Conservation (phyloP, 345 rosid genomes). For the Heritiera fomes region DNA sequence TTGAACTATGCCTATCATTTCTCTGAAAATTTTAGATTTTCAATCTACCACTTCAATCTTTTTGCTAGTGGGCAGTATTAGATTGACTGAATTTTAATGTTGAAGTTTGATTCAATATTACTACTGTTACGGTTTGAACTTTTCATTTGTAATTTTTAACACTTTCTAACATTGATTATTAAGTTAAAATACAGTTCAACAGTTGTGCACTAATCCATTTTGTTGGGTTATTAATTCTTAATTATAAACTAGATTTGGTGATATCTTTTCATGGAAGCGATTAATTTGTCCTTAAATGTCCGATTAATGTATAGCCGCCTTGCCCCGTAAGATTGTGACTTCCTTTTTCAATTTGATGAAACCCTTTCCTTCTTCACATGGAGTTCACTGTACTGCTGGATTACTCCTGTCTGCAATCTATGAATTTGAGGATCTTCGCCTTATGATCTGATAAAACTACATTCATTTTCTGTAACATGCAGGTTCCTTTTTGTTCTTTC, state of each 20-base stretch:
- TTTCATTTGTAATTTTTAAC: not conserved
- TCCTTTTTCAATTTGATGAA: not conserved
- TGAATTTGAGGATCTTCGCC: not conserved
- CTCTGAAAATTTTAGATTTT: not conserved
- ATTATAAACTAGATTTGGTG: constrained; percentile 5
- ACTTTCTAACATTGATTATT: not conserved
- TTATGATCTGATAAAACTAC: not conserved
- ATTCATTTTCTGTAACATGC: not conserved
- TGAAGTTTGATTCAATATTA: not conserved
- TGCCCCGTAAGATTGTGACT: not conserved
- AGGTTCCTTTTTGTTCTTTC: no score
- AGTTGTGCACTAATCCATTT: not conserved
- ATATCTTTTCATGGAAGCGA: not conserved
- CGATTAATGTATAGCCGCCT: not conserved
- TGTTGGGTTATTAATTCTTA: not conserved
- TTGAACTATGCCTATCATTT: not conserved
- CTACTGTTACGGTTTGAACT: not conserved
- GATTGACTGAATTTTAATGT: not conserved
- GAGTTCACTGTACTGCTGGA: not conserved
- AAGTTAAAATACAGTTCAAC: not conserved
- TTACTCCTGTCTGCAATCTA: not conserved
- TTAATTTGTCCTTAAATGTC: not conserved
- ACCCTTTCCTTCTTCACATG: not conserved
- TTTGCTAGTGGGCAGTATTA: not conserved
- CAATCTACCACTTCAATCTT: not conserved